Percentiles rank a stretch among this genome's conserved stretches.
These are phyloP conservation scores for Vitis hybrid DNA, from an alignment of 177 flowering plant species.

Conservation along the genomic window DNA sequence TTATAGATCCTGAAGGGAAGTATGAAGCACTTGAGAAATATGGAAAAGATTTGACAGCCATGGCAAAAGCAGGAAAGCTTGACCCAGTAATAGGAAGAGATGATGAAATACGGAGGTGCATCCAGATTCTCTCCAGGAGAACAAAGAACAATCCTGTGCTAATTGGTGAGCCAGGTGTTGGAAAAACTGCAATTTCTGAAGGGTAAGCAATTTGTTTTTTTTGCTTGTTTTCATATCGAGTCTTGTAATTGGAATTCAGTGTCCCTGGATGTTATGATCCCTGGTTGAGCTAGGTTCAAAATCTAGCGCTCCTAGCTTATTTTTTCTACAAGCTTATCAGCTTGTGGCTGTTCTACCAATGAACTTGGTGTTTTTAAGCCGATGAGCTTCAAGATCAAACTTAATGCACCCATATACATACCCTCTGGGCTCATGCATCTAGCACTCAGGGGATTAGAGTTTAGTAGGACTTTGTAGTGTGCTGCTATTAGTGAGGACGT, in stretches of 20 bases:
- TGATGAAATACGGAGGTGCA: conserved; percentile 96
- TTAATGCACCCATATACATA: too few relatives aligned
- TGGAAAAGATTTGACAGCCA: conserved; percentile 94
- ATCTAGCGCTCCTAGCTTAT: too few relatives aligned
- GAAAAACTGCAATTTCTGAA: conserved; percentile 97
- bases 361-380: too few relatives aligned
- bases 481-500: too few relatives aligned
- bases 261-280: neutral
- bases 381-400: too few relatives aligned
- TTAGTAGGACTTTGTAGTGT: too few relatives aligned
- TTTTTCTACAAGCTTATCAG: too few relatives aligned
- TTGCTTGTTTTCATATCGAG: neutral
- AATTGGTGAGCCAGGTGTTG: conserved; percentile 99
- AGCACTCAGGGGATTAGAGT: too few relatives aligned
- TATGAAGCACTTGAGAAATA: conserved; percentile 92
- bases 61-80: conserved; percentile 91
- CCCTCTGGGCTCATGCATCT: too few relatives aligned
- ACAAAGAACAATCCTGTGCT: conserved; percentile 97
- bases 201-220: conserved; percentile 50
- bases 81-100: conserved; percentile 99
- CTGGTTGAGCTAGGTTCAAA: neutral
- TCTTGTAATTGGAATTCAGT: too few relatives aligned
- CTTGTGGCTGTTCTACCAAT: too few relatives aligned
- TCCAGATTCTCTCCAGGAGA: conserved; percentile 97
- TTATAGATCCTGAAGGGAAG: conserved; percentile 91